Percentiles rank a stretch among this genome's conserved stretches.
Evolutionary conservation across 108 stramenopile species (phyloP).

Genomic region (Stephanodiscus minutulus): DNA sequence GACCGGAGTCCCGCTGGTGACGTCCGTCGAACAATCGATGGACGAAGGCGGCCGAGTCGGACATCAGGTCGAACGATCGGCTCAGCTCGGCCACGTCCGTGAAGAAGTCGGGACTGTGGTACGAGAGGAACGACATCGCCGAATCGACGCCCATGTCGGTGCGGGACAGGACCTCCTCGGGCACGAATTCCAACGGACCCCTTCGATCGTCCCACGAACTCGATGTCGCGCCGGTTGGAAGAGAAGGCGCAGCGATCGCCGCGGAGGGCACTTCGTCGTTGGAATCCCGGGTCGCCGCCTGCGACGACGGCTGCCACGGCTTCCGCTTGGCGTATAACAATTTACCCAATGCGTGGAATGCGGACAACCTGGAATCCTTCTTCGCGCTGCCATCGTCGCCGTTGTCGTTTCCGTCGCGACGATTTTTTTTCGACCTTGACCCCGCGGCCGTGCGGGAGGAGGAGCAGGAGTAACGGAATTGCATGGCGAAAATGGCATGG

Average conservation of each 20-base stretch:
- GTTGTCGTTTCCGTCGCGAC: background rate
- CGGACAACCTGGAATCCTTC: constrained; percentile 68
- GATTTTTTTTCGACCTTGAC: background rate
- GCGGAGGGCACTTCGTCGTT: constrained; percentile 19
- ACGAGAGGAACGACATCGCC: constrained; percentile 75
- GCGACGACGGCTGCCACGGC: constrained; percentile 5
- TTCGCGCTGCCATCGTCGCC: constrained; percentile 8
- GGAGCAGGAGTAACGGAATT: constrained; percentile 51
- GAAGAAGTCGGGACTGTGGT: constrained; percentile 85
- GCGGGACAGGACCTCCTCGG: constrained; percentile 73
- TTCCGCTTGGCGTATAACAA: constrained; percentile 85
- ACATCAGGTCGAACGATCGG: constrained; percentile 56
- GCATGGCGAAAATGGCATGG: constrained; percentile 82
- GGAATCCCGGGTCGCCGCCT: background rate
- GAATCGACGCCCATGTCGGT: constrained; percentile 69
- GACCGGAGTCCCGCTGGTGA: constrained; percentile 27
- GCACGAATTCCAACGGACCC: constrained; percentile 74
- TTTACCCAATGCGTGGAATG: constrained; percentile 91
- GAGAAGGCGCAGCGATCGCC: background rate
- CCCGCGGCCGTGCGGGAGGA: background rate
- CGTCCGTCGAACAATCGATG: constrained; percentile 34
- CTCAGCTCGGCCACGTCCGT: constrained; percentile 74
- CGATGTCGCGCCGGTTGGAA: background rate
- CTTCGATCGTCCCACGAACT: constrained; percentile 30
- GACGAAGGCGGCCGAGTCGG: constrained; percentile 67